Base-by-base conservation (phyloP, 768 basidiomycete species). In the Lactifluus hygrophoroides region DNA sequence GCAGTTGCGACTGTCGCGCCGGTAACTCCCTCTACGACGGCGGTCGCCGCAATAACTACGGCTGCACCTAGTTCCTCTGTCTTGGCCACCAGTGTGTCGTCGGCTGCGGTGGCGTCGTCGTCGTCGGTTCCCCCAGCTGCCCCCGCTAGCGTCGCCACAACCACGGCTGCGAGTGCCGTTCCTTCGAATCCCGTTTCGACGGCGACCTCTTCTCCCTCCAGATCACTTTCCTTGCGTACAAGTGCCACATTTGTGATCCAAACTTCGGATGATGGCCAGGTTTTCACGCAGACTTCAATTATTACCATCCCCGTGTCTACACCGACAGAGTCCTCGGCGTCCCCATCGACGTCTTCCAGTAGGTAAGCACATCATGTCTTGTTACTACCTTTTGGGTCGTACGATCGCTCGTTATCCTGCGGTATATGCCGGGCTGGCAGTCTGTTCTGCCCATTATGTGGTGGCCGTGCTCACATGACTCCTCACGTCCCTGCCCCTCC, bases 301-400 rank as follows among this genome's bases (percentile, higher is more conserved):
- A 34, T 64, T 11, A 54, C 62, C 1, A 34, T 62, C 13, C 51
- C 59, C 47, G 14, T 14, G 49, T 21, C 43, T 35, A 1, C 30
- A 4, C 25, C 60, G 11, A 54, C 61, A 34, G 8, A 35, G 38
- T 16, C 61, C 16, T 17, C 32, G 6, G 30, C 30, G 10, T 17
- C 5, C 16, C 23, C 5, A 16, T 45, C 55, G 3, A 54, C 58
- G 16, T 42, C 53, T 3, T 54, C 58, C n/a, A 55, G 46, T 23
- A 32, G 63, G 69, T 68, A 58, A 64, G 69, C 42, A 11, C 23
- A 16, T 43, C 19, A 25, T 45, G 13, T 48, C 19, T 61, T 27
- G 21, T 37, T 4, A 10, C n/a, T 28, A 46, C 25, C 21, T 9
- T 11, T 10, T 55, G 30, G 16, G 17, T 19, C 19, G 51, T 40